A percentile compares a stretch with the other conserved stretches of the same genome.
These are phyloP conservation scores for Deakozyma indianensis DNA, from an alignment of 805 yeast species.

Conservation along the genomic window DNA sequence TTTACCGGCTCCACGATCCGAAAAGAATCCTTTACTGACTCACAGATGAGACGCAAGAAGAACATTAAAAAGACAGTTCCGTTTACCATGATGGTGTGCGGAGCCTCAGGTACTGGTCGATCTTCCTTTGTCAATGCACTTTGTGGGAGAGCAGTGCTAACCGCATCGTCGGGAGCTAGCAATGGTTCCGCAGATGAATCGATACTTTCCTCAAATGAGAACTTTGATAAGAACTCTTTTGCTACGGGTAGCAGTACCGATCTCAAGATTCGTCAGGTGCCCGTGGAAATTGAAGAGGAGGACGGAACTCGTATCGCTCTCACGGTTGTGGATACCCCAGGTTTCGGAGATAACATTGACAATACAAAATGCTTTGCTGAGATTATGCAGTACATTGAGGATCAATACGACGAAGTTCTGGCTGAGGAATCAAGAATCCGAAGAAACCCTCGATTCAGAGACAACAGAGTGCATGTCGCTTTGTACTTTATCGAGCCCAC, in stretches of 20 bases:
- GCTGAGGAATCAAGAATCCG: conserved; percentile 78
- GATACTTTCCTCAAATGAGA: neutral
- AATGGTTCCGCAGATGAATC: neutral
- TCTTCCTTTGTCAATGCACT: conserved; percentile 60
- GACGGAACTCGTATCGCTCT: conserved; percentile 37
- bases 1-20: too few relatives aligned
- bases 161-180: neutral
- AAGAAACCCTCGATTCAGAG: conserved; percentile 68
- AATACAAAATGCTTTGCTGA: conserved; percentile 32
- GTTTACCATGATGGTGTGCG: conserved; percentile 54
- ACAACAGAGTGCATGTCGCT: conserved; percentile 70
- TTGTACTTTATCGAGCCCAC: conserved; percentile 58
- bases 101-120: conserved; percentile 64
- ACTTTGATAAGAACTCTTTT: conserved; percentile 4
- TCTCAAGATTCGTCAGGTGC: conserved; percentile 9
- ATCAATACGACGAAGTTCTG: conserved; percentile 51
- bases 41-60: conserved; percentile 1
- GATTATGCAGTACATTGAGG: conserved; percentile 46
- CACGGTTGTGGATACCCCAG: conserved; percentile 57
- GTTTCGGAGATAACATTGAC: conserved; percentile 62
- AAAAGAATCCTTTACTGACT: neutral
- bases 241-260: conserved; percentile 8
- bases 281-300: conserved; percentile 37
- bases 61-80: conserved; percentile 21
- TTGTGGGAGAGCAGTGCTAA: conserved; percentile 24